These are phyloP conservation scores for Macrocybe gigantea DNA, from an alignment of 768 basidiomycete genomes.

Conservation along the genomic window DNA sequence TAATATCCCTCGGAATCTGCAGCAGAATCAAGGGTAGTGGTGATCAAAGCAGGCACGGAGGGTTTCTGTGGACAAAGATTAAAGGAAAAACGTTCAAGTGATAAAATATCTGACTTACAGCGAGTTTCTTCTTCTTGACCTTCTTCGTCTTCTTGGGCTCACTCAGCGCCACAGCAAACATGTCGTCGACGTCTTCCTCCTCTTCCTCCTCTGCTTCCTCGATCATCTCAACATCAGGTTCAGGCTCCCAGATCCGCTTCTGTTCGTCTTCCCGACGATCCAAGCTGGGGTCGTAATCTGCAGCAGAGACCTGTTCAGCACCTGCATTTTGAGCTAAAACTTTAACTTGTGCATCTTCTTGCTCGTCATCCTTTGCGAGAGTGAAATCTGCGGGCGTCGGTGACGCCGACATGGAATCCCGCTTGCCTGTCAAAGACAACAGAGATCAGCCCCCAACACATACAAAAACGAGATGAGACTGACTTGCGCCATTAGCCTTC, in stretches of 20 bases:
- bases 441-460: neutral
- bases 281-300: conserved; percentile 78
- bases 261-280: conserved; percentile 85
- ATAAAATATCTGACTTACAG: conserved; percentile 30
- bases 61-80: conserved; percentile 30
- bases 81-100: neutral
- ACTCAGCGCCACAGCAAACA: conserved; percentile 70
- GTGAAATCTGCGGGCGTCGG: conserved; percentile 58
- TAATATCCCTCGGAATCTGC: conserved; percentile 97
- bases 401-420: conserved; percentile 51
- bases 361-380: conserved; percentile 60
- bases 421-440: conserved; percentile 29
- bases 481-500: conserved; percentile 4
- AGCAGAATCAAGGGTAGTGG: conserved; percentile 80
- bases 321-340: conserved; percentile 33
- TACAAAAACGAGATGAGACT: conserved; percentile 8
- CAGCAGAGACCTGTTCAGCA: conserved; percentile 77
- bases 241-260: conserved; percentile 46
- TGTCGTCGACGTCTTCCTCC: conserved; percentile 89
- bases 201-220: conserved; percentile 61
- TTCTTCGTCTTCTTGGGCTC: conserved; percentile 50
- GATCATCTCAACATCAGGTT: conserved; percentile 33
- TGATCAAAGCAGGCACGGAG: conserved; percentile 57
- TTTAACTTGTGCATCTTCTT: conserved; percentile 39
- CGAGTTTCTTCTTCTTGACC: conserved; percentile 50